Evolutionary conservation across 2,329 filamentous ascomycete species (phyloP), one percentile per base, ranked within the genome.

Genomic region (Fusarium sp.): DNA sequence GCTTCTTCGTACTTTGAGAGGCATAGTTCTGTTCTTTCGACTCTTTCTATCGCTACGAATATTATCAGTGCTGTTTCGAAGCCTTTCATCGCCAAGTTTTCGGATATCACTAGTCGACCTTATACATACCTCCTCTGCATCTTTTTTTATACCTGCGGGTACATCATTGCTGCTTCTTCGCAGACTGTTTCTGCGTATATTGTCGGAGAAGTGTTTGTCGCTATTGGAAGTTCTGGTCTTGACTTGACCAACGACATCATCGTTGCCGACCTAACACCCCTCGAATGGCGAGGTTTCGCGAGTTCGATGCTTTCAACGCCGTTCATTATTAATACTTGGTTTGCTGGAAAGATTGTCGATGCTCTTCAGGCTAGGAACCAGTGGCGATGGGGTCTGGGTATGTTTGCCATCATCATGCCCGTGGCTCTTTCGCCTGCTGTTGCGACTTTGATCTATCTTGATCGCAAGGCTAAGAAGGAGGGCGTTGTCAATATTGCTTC

Each of bases 161-260:
- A 88, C 72, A 83, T 88, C 23, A 81, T 88, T 62, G 86, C 86
- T 72, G 87, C 88, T 2, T 83, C 83, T 0, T 84, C 86, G 2
- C 80, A 79, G 23, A 83, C 81, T 59, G 83, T 89, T 55, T 78
- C 83, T 25, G 82, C 84, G 6, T 87, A 86, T 53, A 81, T 84
- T 0, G 82, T 81, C 2, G 85, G 84, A 2, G 81, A 86, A 67
- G 82, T 89, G 10, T 87, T 90, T 75, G 88, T 89, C 60, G 82
- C 83, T 0, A 81, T 88, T 6, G 88, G 88, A 2, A 83, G 83
- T 51, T 87, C 87, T 0, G 87, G 87, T 2, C 82, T 89, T 6
- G 85, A 87, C 60, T 84, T 90, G 29, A 80, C 89, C 50, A 86
- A 88, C 71, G 86, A 89, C 68, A 86, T 90, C 55, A 87, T 90